phyloP scores from a whole-genome alignment of 257 asterid genomes.

The Primulina eburnea region DNA sequence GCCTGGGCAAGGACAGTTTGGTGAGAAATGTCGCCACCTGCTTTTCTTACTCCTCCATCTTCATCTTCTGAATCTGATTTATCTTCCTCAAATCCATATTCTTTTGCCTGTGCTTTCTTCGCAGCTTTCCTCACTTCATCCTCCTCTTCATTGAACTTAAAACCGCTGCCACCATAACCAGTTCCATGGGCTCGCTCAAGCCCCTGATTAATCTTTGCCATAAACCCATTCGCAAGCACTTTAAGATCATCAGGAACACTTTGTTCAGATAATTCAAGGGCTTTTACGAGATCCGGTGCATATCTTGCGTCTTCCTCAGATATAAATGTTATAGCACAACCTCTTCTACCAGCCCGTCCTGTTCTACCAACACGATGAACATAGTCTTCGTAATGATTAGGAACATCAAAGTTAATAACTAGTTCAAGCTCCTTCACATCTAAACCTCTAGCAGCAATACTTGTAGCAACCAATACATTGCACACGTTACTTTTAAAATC shows the following conservation, averaged over 20 bases:
- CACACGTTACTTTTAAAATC: conserved; percentile 83
- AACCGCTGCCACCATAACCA: conserved; percentile 90
- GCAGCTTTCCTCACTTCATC: conserved; percentile 86
- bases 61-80: conserved; percentile 91
- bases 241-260: conserved; percentile 77
- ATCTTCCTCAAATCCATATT: conserved; percentile 81
- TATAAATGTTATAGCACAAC: conserved; percentile 78
- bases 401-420: conserved; percentile 76
- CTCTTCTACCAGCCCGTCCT: conserved; percentile 89
- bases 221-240: conserved; percentile 72
- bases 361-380: conserved; percentile 96
- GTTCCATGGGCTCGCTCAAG: conserved; percentile 86
- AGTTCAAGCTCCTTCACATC: conserved; percentile 91
- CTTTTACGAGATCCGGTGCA: conserved; percentile 82
- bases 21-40: conserved; percentile 68
- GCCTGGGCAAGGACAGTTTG: conserved; percentile 57
- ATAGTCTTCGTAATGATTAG: conserved; percentile 90
- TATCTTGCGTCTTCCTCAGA: conserved; percentile 82
- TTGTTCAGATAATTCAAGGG: conserved; percentile 76
- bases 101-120: conserved; percentile 90
- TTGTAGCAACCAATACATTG: conserved; percentile 74
- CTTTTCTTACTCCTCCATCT: conserved; percentile 70
- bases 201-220: conserved; percentile 84
- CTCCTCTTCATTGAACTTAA: conserved; percentile 86
- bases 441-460: conserved; percentile 88